A percentile compares a stretch with the other conserved stretches of the same genome.
Evolutionary conservation across 2,329 filamentous ascomycete genomes (phyloP).

Genomic region (Trichoderma koningiopsis): DNA sequence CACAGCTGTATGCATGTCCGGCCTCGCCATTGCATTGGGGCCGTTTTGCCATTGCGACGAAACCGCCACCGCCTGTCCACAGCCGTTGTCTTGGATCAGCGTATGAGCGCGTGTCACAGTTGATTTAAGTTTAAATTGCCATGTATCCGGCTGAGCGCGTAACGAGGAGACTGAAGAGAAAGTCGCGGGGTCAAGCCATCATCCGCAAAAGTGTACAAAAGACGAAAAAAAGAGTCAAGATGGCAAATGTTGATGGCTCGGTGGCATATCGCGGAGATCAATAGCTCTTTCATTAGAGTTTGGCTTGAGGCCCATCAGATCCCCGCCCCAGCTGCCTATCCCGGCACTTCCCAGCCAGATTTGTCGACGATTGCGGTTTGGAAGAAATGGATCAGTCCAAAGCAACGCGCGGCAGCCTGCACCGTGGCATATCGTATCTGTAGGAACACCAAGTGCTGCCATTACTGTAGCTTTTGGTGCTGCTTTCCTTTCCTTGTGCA

Average conservation of each 20-base stretch:
- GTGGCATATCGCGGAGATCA: neutral
- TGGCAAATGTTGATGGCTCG: no score
- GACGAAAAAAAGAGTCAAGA: neutral
- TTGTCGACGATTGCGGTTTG: constrained; percentile 20
- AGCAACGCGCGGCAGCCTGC: neutral
- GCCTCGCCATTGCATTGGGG: neutral
- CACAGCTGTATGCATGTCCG: neutral
- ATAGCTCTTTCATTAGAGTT: constrained; percentile 18
- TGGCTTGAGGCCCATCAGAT: constrained; percentile 9
- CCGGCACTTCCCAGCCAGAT: constrained; percentile 10
- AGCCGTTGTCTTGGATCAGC: neutral
- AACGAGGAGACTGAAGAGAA: neutral
- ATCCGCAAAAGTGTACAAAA: neutral
- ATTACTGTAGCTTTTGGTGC: neutral
- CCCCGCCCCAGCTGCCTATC: constrained; percentile 14
- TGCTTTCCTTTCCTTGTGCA: neutral
- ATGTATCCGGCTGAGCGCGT: constrained; percentile 10
- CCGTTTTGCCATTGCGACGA: neutral
- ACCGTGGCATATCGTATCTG: neutral
- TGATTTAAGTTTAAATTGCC: constrained; percentile 1
- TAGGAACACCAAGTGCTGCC: neutral
- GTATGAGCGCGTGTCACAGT: neutral
- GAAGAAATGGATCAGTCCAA: neutral
- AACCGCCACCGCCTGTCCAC: neutral
- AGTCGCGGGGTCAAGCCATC: neutral